phyloP scores from a whole-genome alignment of 73 alveolate species.

The Paramecium bursaria region DNA sequence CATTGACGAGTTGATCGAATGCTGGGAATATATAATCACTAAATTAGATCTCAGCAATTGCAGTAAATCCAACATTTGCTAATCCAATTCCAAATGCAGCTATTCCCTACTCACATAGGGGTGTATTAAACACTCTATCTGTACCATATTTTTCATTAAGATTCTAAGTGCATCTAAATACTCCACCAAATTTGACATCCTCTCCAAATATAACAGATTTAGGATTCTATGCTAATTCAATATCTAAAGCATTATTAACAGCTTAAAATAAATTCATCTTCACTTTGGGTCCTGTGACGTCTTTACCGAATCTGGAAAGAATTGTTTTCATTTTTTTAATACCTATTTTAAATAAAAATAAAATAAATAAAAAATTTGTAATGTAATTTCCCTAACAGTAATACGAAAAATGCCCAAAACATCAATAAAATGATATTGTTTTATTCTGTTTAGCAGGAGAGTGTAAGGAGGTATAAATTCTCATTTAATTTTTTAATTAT shows the following conservation, averaged over 20 bases:
- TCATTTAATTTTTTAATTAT: neutral
- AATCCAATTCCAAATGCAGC: constrained; percentile 95
- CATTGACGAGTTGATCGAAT: constrained; percentile 94
- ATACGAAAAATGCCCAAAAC: constrained; percentile 40
- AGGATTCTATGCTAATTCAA: constrained; percentile 78
- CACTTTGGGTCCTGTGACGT: too few species aligned
- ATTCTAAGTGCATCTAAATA: constrained; percentile 91
- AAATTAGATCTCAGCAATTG: constrained; percentile 95
- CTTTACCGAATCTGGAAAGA: too few species aligned
- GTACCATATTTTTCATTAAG: constrained; percentile 90
- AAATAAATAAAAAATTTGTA: too few species aligned
- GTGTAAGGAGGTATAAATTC: constrained; percentile 35
- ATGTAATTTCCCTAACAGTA: too few species aligned
- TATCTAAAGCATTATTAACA: constrained; percentile 83
- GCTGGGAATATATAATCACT: constrained; percentile 98
- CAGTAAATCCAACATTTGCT: constrained; percentile 91
- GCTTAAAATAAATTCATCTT: constrained; percentile 80
- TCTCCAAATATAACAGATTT: constrained; percentile 86
- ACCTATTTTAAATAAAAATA: too few species aligned
- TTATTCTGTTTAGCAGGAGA: constrained; percentile 15
- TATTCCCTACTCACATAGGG: constrained; percentile 92
- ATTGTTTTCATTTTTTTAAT: too few species aligned
- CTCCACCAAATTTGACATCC: constrained; percentile 97
- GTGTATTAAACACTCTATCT: constrained; percentile 93
- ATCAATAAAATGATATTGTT: constrained; percentile 4